Base-by-base conservation (phyloP, 768 basidiomycete genomes). In the Terana coerulea region DNA sequence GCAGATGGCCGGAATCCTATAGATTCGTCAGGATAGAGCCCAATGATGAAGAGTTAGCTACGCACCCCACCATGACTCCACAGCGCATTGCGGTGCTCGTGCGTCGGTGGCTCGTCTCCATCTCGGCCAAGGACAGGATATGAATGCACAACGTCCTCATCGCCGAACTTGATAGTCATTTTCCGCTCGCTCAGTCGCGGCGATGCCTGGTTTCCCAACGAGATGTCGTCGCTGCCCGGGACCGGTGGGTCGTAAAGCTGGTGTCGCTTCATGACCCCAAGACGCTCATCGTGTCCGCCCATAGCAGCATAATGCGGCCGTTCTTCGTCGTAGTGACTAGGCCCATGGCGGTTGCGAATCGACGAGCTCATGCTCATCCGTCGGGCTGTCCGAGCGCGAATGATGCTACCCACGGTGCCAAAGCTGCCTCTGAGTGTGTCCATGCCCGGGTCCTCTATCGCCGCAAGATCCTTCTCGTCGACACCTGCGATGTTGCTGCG, bases 371-470 rank as follows among this genome's bases (percentile, higher is more conserved):
- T 62, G 54, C 65, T 66, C 59, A 66, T 59, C 31, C 61, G 45
- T 25, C 58, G 56, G 14, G 74, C 76, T 54, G 75, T 84, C 44
- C 78, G 74, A 0, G 84, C 86, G 9, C 86, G 78, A 17, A 95
- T 91, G 61, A 98, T 88, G 64, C 88, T 92, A 15, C 97, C 95
- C 36, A 98, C 75, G 0, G 94, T 79, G 3, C 95, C 93, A 60
- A 95, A 95, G 2, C 88, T 88, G 14, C 95, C 95, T 15, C 97
- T 81, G 0, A 98, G 77, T 1, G 94, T 80, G 55, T 93, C 94
- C 66, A 97, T 88, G 2, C 95, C 95, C 0, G 95, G 95, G 58
- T 98, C 92, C 66, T 98, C 93, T 17, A 83, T 51, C 0, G 80
- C 84, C 4, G 78, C 53, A 1, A 75, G 60, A 12, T 70, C 66